phyloP scores from a whole-genome alignment of 345 rosid genomes.

The Schrenkiella parvula region DNA sequence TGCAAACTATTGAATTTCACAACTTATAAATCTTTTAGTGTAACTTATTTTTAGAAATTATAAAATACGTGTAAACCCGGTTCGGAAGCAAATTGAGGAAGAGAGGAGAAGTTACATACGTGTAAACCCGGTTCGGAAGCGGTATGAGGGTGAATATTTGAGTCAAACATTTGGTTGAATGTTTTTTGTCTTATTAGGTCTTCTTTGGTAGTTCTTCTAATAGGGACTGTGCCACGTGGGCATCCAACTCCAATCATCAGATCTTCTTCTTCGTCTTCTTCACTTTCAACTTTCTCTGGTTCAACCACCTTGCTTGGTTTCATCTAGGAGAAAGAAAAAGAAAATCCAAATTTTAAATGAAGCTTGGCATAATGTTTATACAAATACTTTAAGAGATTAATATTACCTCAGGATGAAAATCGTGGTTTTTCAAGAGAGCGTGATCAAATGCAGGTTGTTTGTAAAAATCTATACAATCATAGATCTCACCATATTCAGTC shows the following conservation, averaged over 20 bases:
- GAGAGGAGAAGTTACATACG: background rate
- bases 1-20: background rate
- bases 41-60: no score
- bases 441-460: conserved; percentile 30
- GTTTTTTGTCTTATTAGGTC: conserved; percentile 29
- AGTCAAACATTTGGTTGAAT: background rate
- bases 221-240: conserved; percentile 40
- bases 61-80: background rate
- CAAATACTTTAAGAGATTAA: conserved; percentile 6
- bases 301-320: conserved; percentile 22
- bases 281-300: background rate
- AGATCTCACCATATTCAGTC: conserved; percentile 23
- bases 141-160: background rate
- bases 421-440: conserved; percentile 22
- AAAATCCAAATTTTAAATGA: background rate
- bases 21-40: no score
- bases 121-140: conserved; percentile 15
- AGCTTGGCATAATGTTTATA: background rate
- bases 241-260: conserved; percentile 20
- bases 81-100: background rate
- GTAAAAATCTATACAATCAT: conserved; percentile 29
- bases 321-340: conserved; percentile 22
- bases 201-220: conserved; percentile 30
- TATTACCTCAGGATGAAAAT: conserved; percentile 24
- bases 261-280: background rate